These are phyloP conservation scores for Diaporthe ilicicola DNA, from an alignment of 2,329 filamentous ascomycete species.

Conservation along the genomic window DNA sequence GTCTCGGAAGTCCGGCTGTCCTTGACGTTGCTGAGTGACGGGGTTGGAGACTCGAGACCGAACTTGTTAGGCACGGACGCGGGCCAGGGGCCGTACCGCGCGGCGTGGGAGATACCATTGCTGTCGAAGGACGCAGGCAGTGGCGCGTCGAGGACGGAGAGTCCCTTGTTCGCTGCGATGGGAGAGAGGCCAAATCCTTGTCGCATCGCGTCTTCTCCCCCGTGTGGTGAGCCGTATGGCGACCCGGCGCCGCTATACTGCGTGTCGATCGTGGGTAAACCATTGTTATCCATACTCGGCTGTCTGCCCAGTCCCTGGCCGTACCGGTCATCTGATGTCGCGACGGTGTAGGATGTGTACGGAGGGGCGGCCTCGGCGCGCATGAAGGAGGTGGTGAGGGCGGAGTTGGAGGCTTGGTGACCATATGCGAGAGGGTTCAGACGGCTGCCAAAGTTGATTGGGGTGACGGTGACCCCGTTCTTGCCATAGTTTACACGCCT, in stretches of 20 bases:
- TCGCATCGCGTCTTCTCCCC: conserved; percentile 66
- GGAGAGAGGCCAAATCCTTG: conserved; percentile 83
- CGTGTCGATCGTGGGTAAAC: conserved; percentile 66
- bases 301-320: conserved; percentile 55
- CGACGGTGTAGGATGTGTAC: conserved; percentile 58
- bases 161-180: conserved; percentile 68
- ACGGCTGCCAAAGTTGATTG: conserved; percentile 71
- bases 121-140: conserved; percentile 96
- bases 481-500: conserved; percentile 85
- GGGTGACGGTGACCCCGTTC: conserved; percentile 70
- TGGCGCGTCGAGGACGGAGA: conserved; percentile 94
- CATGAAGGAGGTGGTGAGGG: conserved; percentile 78
- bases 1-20: conserved; percentile 70
- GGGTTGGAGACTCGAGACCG: conserved; percentile 84
- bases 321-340: conserved; percentile 51
- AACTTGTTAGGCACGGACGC: conserved; percentile 94
- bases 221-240: conserved; percentile 83
- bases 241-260: conserved; percentile 65
- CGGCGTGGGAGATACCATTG: conserved; percentile 91
- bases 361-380: conserved; percentile 62
- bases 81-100: conserved; percentile 88
- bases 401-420: conserved; percentile 71
- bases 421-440: conserved; percentile 71
- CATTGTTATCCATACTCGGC: conserved; percentile 65
- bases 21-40: conserved; percentile 72